phyloP scores from a whole-genome alignment of 140 eudicot genomes.

The Bidens hawaiensis region DNA sequence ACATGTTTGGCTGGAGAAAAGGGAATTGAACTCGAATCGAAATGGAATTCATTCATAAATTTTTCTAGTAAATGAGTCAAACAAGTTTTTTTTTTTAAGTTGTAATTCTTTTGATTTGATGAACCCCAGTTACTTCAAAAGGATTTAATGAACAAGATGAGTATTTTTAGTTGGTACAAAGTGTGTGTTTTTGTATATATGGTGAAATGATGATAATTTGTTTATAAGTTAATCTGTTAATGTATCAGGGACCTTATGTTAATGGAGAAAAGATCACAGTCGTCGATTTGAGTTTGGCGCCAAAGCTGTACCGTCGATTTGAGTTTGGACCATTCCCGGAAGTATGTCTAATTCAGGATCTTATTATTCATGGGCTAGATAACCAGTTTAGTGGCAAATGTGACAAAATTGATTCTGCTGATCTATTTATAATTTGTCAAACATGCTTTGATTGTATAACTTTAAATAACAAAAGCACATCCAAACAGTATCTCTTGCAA shows the following conservation, averaged over 20 bases:
- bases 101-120: neutral
- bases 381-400: neutral
- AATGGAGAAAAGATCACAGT: slow-evolving; percentile 63
- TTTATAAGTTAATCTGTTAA: neutral
- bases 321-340: slow-evolving; percentile 66
- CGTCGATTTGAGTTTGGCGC: slow-evolving; percentile 81
- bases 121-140: too few relatives aligned
- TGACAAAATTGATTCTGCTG: neutral
- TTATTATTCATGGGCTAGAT: neutral
- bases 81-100: too few relatives aligned
- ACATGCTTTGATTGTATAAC: neutral
- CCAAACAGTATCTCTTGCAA: neutral
- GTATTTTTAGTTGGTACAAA: neutral
- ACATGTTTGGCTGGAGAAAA: neutral
- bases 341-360: slow-evolving; percentile 28
- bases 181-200: neutral
- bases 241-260: slow-evolving; percentile 58
- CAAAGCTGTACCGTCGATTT: slow-evolving; percentile 70
- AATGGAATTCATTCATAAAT: neutral
- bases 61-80: too few relatives aligned
- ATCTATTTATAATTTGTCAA: neutral
- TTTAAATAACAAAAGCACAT: neutral
- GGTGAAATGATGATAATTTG: neutral
- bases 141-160: neutral
- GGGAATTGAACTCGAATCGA: neutral